Conservation (phyloP, 1,284 basidiomycete genomes). For the Apiotrichum siamense region DNA sequence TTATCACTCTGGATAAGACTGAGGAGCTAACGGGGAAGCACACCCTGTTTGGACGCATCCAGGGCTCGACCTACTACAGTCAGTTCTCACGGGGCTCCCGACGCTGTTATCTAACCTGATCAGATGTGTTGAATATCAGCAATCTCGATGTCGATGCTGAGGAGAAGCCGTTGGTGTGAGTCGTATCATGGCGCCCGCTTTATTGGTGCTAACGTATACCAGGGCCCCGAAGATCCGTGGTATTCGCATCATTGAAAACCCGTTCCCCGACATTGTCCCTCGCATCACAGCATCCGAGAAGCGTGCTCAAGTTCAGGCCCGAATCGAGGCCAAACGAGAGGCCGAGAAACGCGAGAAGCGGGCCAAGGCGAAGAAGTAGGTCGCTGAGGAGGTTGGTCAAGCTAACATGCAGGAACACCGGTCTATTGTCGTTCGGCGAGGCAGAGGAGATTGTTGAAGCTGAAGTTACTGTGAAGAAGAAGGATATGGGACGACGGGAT, state of each 20-base stretch:
- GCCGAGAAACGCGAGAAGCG: constrained; percentile 65
- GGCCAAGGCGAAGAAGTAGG: constrained; percentile 74
- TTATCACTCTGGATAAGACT: constrained; percentile 81
- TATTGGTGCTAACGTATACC: background rate
- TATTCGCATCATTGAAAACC: constrained; percentile 80
- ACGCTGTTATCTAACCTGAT: background rate
- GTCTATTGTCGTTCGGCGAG: constrained; percentile 77
- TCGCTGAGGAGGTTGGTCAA: background rate
- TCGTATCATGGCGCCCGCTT: constrained; percentile 17
- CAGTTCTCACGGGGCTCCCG: constrained; percentile 45
- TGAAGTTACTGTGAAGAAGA: constrained; percentile 59
- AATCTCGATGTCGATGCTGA: constrained; percentile 78
- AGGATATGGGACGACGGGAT: constrained; percentile 71
- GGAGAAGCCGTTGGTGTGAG: constrained; percentile 78
- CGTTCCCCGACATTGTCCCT: constrained; percentile 88
- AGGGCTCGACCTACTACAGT: constrained; percentile 76
- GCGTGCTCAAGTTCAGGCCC: constrained; percentile 69
- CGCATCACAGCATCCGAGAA: constrained; percentile 93
- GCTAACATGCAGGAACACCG: constrained; percentile 62
- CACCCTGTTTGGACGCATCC: constrained; percentile 66
- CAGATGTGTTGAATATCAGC: constrained; percentile 83
- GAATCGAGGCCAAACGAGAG: constrained; percentile 66
- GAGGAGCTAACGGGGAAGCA: constrained; percentile 85
- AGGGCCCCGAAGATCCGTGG: constrained; percentile 85
- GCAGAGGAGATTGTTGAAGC: constrained; percentile 62